Conservation (phyloP, 805 yeast genomes). For the Starmera amethionina region DNA sequence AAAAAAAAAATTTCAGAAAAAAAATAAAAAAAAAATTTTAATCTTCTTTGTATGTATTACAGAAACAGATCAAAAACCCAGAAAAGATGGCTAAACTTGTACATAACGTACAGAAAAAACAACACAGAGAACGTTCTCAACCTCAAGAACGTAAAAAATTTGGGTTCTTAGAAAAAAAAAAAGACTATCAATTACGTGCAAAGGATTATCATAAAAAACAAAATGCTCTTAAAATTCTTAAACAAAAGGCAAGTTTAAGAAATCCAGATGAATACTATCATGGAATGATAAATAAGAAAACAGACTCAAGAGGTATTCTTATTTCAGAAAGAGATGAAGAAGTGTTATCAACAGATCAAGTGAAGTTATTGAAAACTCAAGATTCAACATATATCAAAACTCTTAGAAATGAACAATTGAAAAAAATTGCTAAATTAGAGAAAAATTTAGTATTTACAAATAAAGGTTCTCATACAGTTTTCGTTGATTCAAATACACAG, state of each 20-base stretch:
- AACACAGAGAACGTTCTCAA: constrained; percentile 91
- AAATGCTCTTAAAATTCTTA: constrained; percentile 54
- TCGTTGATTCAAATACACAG: constrained; percentile 57
- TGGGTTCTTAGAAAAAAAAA: constrained; percentile 91
- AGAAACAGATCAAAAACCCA: background rate
- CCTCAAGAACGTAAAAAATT: constrained; percentile 59
- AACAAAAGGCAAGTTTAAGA: constrained; percentile 58
- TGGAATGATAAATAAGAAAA: constrained; percentile 68
- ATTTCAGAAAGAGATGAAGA: constrained; percentile 57
- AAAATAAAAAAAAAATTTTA: background rate
- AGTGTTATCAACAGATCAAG: constrained; percentile 60
- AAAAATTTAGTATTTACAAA: constrained; percentile 40
- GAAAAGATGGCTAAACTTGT: constrained; percentile 61
- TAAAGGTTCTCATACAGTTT: constrained; percentile 75
- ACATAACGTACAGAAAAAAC: constrained; percentile 91
- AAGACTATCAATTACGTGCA: constrained; percentile 70
- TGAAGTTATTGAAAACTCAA: constrained; percentile 78
- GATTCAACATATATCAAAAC: constrained; percentile 82
- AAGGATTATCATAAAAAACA: constrained; percentile 51
- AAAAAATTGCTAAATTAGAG: constrained; percentile 45
- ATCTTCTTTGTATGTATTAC: too few species aligned
- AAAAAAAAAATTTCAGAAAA: background rate
- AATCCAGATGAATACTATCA: constrained; percentile 96
- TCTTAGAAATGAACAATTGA: constrained; percentile 57
- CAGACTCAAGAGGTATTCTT: constrained; percentile 63